phyloP scores from a whole-genome alignment of 1,284 basidiomycete species.

The Coniferiporia sulphurascens region DNA sequence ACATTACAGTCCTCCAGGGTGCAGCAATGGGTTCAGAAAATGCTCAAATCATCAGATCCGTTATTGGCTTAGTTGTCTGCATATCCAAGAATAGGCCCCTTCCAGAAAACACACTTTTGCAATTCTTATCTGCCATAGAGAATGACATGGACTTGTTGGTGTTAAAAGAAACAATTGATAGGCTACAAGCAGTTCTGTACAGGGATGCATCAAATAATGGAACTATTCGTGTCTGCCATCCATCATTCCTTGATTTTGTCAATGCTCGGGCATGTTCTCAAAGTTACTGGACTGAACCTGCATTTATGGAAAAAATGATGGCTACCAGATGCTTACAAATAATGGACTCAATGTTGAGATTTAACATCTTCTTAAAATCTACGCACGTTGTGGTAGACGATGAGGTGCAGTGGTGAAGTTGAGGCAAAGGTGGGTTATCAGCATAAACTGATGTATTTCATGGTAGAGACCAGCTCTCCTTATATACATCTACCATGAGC shows the following conservation, averaged over 20 bases:
- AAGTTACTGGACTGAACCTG: background rate
- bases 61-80: too few species aligned
- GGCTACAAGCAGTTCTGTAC: conserved; percentile 1
- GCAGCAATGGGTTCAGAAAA: background rate
- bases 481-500: too few species aligned
- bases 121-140: too few species aligned
- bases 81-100: too few species aligned
- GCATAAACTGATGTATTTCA: too few species aligned
- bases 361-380: conserved; percentile 30
- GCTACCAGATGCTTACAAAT: conserved; percentile 23
- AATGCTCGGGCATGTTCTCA: background rate
- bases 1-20: conserved; percentile 5
- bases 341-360: conserved; percentile 30
- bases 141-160: too few species aligned
- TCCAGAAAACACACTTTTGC: too few species aligned
- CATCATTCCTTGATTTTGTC: too few species aligned
- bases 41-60: too few species aligned
- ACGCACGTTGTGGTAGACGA: conserved; percentile 26
- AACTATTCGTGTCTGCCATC: conserved; percentile 2
- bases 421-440: too few species aligned
- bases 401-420: conserved; percentile 17
- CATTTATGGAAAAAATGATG: background rate
- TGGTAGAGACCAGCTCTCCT: too few species aligned
- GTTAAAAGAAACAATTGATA: background rate
- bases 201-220: background rate